phyloP scores from a whole-genome alignment of 768 basidiomycete species.

The Fomitopsis serialis region DNA sequence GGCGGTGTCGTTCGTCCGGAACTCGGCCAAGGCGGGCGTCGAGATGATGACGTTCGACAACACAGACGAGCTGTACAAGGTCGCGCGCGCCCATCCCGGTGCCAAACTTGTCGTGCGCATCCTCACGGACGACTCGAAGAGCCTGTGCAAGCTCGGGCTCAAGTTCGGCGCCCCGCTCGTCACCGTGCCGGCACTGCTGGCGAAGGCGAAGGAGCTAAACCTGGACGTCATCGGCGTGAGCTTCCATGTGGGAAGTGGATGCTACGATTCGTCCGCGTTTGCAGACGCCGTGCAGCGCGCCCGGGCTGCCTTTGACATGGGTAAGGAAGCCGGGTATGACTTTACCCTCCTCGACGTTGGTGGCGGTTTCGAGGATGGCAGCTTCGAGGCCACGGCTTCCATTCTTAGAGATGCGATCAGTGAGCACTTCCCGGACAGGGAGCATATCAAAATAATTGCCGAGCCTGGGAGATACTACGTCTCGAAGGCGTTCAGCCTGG shows the following conservation, averaged over 20 bases:
- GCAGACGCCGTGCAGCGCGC: slow-evolving; percentile 85
- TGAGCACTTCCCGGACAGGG: slow-evolving; percentile 70
- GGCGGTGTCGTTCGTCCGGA: slow-evolving; percentile 86
- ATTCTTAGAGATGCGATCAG: slow-evolving; percentile 70
- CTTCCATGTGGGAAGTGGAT: slow-evolving; percentile 98
- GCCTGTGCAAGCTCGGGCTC: slow-evolving; percentile 86
- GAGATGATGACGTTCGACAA: slow-evolving; percentile 99
- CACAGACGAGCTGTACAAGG: slow-evolving; percentile 91
- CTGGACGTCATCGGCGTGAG: slow-evolving; percentile 91
- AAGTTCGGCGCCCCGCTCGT: slow-evolving; percentile 93
- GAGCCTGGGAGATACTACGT: slow-evolving; percentile 97
- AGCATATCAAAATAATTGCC: slow-evolving; percentile 77
- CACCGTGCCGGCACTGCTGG: slow-evolving; percentile 73
- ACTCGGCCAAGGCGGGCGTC: slow-evolving; percentile 74
- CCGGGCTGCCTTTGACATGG: slow-evolving; percentile 84
- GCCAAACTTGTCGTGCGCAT: slow-evolving; percentile 93
- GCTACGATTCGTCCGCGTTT: slow-evolving; percentile 88
- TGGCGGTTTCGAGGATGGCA: slow-evolving; percentile 89
- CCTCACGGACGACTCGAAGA: slow-evolving; percentile 96
- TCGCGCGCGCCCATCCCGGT: slow-evolving; percentile 70
- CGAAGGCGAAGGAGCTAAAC: slow-evolving; percentile 69
- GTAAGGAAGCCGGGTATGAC: slow-evolving; percentile 66
- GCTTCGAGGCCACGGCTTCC: slow-evolving; percentile 75
- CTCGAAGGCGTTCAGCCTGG: slow-evolving; percentile 86
- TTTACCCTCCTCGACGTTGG: slow-evolving; percentile 90